phyloP scores from a whole-genome alignment of 2,329 filamentous ascomycete genomes.

The Xylaria sp. region DNA sequence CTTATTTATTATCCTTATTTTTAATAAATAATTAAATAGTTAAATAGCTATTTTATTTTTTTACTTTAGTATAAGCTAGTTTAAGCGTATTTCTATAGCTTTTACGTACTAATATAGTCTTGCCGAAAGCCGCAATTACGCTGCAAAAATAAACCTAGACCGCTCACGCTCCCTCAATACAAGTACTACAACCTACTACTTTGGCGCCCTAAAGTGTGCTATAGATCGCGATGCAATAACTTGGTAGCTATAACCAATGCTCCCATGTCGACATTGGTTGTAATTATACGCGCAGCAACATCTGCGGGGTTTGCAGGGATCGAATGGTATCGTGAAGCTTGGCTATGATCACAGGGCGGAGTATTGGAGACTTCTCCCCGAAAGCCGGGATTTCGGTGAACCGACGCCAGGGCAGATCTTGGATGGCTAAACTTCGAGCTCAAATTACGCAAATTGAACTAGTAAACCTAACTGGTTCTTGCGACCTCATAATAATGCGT shows the following conservation, averaged over 20 bases:
- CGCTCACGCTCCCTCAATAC: too few species aligned
- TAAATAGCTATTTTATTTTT: too few species aligned
- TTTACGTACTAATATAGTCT: too few species aligned
- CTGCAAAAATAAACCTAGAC: too few species aligned
- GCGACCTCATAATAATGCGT: neutral
- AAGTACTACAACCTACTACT: too few species aligned
- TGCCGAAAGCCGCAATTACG: too few species aligned
- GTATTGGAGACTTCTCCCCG: slow-evolving; percentile 18
- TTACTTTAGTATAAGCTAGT: too few species aligned
- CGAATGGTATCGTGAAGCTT: slow-evolving; percentile 13
- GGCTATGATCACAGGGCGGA: slow-evolving; percentile 5
- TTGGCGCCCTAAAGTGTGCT: too few species aligned
- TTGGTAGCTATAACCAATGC: neutral
- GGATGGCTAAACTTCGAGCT: neutral
- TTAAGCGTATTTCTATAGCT: too few species aligned
- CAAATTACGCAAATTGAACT: neutral
- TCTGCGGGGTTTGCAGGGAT: slow-evolving; percentile 15
- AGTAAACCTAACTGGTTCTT: neutral
- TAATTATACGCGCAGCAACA: neutral
- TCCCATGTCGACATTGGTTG: neutral
- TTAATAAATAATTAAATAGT: too few species aligned
- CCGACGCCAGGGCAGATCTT: neutral
- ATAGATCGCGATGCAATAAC: slow-evolving; percentile 9
- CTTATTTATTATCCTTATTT: too few species aligned
- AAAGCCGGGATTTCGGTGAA: slow-evolving; percentile 3